Evolutionary conservation across 768 basidiomycete genomes (phyloP), one percentile per base, ranked within the genome.

Genomic region (Phlegmacium glaucopus): DNA sequence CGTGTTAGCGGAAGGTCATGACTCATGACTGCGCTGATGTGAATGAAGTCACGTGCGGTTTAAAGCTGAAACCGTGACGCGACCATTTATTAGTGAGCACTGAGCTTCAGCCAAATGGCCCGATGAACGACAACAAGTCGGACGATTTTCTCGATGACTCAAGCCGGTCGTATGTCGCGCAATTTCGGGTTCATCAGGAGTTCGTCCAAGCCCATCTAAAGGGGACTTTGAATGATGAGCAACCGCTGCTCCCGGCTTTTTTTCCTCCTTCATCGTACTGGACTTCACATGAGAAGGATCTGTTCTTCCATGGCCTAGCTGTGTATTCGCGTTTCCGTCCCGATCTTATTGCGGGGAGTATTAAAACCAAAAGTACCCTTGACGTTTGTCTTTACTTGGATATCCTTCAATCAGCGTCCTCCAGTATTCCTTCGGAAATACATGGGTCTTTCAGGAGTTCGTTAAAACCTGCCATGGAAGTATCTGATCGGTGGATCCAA

Each of bases 341-440:
- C 1, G 91, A 93, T 62, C 74, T 92, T 39, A 85, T 94, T 42
- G 81, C 88, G 0, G 72, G 68, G 5, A 76, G 76, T 41, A 68
- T 92, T n/a, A 71, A 72, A 49, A 82, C 84, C 16, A 90, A 86
- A 66, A 78, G 72, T 11, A 70, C 77, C 8, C 64, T 77, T 42
- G 87, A 93, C 49, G 84, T 93, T 15, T 80, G 78, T 50, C 64
- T 74, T 22, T 92, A 90, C 57, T 64, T 93, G 51, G 72, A 80
- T 28, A 52, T 70, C 13, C 69, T 92, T 30, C 74, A 77, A 16
- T 53, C 62, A 1, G 74, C 68, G 32, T 48, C 50, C 38, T 39
- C 42, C 12, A 39, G 47, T 34, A 18, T 18, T 35, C 17, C 34
- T 15, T 35, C 38, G 2, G 4, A 17, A 2, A 42, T 39, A 12